Percentiles rank a stretch among this genome's conserved stretches.
Evolutionary conservation across 805 yeast genomes (phyloP).

Genomic region (Nakazawaea ishiwadae): DNA sequence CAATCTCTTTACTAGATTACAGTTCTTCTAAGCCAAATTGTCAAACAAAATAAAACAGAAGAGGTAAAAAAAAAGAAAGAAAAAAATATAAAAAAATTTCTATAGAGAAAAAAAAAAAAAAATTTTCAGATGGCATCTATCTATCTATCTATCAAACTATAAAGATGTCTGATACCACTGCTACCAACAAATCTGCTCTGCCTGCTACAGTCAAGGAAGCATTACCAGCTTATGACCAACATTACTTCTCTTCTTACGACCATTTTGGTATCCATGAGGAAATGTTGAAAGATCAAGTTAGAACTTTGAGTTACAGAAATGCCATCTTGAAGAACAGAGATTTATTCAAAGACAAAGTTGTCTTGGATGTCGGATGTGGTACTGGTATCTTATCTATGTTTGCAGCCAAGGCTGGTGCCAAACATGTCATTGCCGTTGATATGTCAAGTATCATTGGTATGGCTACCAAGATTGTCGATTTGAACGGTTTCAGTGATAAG

Average conservation of each 20-base stretch:
- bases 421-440: conserved; percentile 95
- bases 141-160: neutral
- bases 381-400: conserved; percentile 97
- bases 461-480: conserved; percentile 84
- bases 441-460: conserved; percentile 94
- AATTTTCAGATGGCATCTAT: neutral
- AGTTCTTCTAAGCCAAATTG: no score
- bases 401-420: conserved; percentile 98
- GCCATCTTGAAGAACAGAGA: conserved; percentile 89
- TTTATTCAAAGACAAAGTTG: conserved; percentile 87
- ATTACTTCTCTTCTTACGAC: conserved; percentile 92
- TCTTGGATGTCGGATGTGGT: conserved; percentile 98
- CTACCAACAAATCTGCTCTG: conserved; percentile 9
- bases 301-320: conserved; percentile 87
- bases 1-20: no score
- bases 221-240: conserved; percentile 79
- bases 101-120: neutral
- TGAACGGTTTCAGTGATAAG: conserved; percentile 81
- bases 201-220: conserved; percentile 65
- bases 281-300: conserved; percentile 92
- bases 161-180: neutral
- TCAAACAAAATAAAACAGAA: neutral
- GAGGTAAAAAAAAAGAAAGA: neutral
- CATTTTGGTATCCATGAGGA: conserved; percentile 98
- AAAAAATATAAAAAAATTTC: no score